Base-by-base conservation (phyloP, 2,329 filamentous ascomycete species). In the Trichoderma sp. region DNA sequence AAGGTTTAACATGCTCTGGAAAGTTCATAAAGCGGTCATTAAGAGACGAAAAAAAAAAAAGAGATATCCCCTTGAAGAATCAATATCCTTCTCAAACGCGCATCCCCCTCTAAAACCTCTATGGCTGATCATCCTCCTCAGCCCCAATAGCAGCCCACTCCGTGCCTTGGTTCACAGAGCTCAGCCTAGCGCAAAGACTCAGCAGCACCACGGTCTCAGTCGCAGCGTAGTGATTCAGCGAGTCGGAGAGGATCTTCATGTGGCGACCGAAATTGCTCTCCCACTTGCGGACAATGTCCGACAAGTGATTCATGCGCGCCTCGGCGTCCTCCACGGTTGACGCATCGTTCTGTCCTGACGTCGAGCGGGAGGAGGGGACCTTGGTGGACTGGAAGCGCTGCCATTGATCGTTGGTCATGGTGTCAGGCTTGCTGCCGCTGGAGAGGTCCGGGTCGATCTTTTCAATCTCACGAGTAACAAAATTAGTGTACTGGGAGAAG, bases 181-280 rank as follows among this genome's bases (percentile, higher is more conserved):
- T 95, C 77, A 97, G 79, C 73, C 94, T 84, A 13, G 94, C 94
- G 79, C 94, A 97, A 17, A 99, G 85, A 75, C 95, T 95, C 73
- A 98, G 84, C 74, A 99, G 86, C 20, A 97, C 96, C 3, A 98
- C 95, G 50, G 96, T 98, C 84, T 99, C 96, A 0, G 96, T 98
- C 0, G 96, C 96, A 3, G 96, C 96, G 77, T 98, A 97, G 81
- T 98, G 97, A 77, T 99, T 98, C 74, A 99, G 86, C 73, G 94
- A 95, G 79, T 98, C 96, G 47, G 98, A 89, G 77, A 99, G 82
- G 75, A 98, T 97, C 84, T 97, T 95, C 76, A 99, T 83, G 82
- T 98, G 95, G 61, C 94, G 86, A 71, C 92, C 93, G 80, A 99
- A 99, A 79, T 97, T 97, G 74, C 91, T 90, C 81, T 99, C 96